Percentiles rank a stretch among this genome's conserved stretches.
These are phyloP conservation scores for Dioscorea cayenensis DNA, from an alignment of 116 monocot genomes.

Conservation along the genomic window DNA sequence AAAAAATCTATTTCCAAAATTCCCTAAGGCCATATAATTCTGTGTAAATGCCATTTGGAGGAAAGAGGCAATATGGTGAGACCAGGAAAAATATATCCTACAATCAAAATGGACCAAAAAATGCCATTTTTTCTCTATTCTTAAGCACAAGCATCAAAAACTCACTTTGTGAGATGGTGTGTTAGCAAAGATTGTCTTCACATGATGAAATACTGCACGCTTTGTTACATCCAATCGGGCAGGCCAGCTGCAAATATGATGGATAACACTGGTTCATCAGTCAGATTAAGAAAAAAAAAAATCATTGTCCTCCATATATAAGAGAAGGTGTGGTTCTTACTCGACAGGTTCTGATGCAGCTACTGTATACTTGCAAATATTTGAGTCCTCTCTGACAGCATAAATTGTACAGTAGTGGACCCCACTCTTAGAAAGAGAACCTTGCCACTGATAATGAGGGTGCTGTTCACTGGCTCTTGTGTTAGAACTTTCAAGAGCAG, in stretches of 20 bases:
- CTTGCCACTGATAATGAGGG: slow-evolving; percentile 59
- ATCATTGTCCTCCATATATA: slow-evolving; percentile 6
- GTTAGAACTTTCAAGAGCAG: slow-evolving; percentile 23
- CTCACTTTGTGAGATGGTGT: slow-evolving; percentile 69
- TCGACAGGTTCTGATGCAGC: slow-evolving; percentile 64
- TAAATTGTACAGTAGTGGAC: slow-evolving; percentile 76
- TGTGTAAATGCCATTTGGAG: too few species aligned
- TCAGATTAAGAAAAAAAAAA: slow-evolving; percentile 2
- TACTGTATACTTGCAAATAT: slow-evolving; percentile 65
- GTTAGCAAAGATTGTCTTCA: slow-evolving; percentile 63
- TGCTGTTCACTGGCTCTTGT: slow-evolving; percentile 14
- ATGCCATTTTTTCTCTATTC: too few species aligned
- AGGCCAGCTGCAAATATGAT: slow-evolving; percentile 74
- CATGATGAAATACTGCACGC: slow-evolving; percentile 76
- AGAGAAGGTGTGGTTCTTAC: slow-evolving; percentile 39
- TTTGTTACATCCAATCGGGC: slow-evolving; percentile 87
- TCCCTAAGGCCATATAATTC: too few species aligned
- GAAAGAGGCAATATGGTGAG: too few species aligned
- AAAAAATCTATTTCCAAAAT: too few species aligned
- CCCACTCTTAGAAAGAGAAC: slow-evolving; percentile 89
- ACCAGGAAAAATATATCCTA: too few species aligned
- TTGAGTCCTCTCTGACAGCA: slow-evolving; percentile 60
- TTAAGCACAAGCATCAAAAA: background rate
- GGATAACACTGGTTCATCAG: background rate
- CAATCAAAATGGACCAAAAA: too few species aligned